phyloP scores from a whole-genome alignment of 1,284 basidiomycete genomes.

The Chalciporus sp. region DNA sequence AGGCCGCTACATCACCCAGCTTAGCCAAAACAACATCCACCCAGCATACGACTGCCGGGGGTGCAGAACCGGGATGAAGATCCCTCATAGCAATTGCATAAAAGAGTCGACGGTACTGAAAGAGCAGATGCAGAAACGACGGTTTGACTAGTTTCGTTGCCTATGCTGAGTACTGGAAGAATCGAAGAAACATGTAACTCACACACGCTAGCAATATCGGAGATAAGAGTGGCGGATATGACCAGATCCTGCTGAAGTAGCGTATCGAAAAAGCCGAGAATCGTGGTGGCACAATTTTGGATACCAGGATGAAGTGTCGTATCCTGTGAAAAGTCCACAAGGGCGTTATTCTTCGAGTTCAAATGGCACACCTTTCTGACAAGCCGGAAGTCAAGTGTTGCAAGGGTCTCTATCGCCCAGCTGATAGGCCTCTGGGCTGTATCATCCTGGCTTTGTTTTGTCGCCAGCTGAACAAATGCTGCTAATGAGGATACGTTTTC shows the following conservation, averaged over 20 bases:
- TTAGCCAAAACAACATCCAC: slow-evolving; percentile 62
- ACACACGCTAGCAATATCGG: slow-evolving; percentile 31
- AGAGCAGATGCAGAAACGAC: slow-evolving; percentile 43
- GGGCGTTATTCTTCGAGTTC: neutral
- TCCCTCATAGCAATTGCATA: slow-evolving; percentile 43
- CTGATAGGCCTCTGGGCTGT: slow-evolving; percentile 15
- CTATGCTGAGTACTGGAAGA: slow-evolving; percentile 6
- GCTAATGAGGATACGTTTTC: slow-evolving; percentile 16
- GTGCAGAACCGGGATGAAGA: slow-evolving; percentile 15
- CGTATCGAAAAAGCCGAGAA: slow-evolving; percentile 39
- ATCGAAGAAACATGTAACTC: neutral
- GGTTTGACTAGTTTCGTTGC: slow-evolving; percentile 23
- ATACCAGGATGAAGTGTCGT: slow-evolving; percentile 36
- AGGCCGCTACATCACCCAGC: slow-evolving; percentile 45
- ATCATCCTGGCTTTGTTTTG: slow-evolving; percentile 1
- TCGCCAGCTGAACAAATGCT: slow-evolving; percentile 20
- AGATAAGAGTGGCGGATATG: slow-evolving; percentile 12
- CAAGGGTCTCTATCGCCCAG: slow-evolving; percentile 28
- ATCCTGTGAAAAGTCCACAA: slow-evolving; percentile 32
- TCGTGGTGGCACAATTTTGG: slow-evolving; percentile 36
- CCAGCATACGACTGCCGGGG: slow-evolving; percentile 55
- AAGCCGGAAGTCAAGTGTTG: slow-evolving; percentile 32
- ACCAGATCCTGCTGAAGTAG: slow-evolving; percentile 19
- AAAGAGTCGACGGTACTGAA: slow-evolving; percentile 51
- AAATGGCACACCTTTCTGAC: slow-evolving; percentile 30